Evolutionary conservation across 2,329 filamentous ascomycete species (phyloP).

Genomic region (Botryotinia narcissicola): DNA sequence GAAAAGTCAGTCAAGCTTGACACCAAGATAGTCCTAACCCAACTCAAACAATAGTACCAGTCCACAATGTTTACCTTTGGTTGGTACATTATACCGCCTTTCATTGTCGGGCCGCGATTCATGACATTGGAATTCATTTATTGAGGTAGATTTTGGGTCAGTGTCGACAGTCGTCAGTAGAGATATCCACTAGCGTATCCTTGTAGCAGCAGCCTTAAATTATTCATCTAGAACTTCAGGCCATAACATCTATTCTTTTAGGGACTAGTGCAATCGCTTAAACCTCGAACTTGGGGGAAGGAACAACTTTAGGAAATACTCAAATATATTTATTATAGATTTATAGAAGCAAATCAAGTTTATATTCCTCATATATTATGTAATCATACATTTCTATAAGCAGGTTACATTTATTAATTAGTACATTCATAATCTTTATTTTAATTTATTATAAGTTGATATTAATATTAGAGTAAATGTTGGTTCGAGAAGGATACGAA

Average conservation of each 20-base stretch:
- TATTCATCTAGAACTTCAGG: background rate
- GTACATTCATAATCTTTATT: too few species aligned
- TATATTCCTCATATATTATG: too few species aligned
- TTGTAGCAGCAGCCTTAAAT: background rate
- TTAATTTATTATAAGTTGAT: too few species aligned
- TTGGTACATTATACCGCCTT: background rate
- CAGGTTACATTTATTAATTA: too few species aligned
- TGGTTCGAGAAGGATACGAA: too few species aligned
- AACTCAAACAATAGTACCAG: background rate
- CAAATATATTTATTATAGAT: too few species aligned
- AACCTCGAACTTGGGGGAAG: too few species aligned
- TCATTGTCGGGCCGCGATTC: background rate
- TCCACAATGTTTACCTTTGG: background rate
- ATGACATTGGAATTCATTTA: background rate
- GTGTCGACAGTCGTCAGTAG: constrained; percentile 14
- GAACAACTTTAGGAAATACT: too few species aligned
- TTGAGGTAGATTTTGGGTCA: background rate
- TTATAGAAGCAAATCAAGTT: too few species aligned
- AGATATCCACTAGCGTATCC: constrained; percentile 17
- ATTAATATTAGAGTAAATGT: too few species aligned
- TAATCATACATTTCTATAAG: too few species aligned
- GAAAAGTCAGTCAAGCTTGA: background rate
- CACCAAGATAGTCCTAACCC: constrained; percentile 3
- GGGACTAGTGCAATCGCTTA: constrained; percentile 15
- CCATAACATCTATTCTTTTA: background rate